Conservation (phyloP, 176 grass and related monocot genomes). For the Tillandsia fasciculata region DNA sequence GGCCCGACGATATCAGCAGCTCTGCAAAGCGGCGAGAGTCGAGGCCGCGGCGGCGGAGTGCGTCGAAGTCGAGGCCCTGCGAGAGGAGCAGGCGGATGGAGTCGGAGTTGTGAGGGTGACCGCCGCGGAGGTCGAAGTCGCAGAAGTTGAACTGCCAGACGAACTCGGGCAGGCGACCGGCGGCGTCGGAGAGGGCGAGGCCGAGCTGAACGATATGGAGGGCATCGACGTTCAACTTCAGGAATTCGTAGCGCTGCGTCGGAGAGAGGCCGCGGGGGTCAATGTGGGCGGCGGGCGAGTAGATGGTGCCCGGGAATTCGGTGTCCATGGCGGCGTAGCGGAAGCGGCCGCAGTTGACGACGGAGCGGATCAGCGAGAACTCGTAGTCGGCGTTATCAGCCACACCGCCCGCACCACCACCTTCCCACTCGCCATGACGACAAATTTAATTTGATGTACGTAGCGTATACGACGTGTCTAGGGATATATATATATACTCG, state of each 20-base stretch:
- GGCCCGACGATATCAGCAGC: background rate
- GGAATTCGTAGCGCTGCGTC: background rate
- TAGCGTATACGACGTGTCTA: no score
- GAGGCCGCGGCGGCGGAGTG: background rate
- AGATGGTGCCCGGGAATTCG: conserved; percentile 28
- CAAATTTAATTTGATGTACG: no score
- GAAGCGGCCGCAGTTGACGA: background rate
- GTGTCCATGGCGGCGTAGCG: conserved; percentile 24
- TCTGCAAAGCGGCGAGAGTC: background rate
- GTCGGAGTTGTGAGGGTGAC: conserved; percentile 13
- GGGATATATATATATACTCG: no score
- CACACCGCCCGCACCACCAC: background rate
- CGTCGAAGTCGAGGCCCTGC: conserved; percentile 23
- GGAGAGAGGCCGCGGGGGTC: background rate
- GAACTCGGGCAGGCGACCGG: background rate
- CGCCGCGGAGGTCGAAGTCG: conserved; percentile 16
- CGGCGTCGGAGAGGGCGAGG: background rate
- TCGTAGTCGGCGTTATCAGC: background rate
- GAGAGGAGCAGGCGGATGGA: conserved; percentile 11
- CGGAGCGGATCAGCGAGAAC: background rate
- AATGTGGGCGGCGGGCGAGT: background rate
- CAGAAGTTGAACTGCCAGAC: conserved; percentile 44
- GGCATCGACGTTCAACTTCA: background rate
- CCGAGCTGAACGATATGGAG: conserved; percentile 1
- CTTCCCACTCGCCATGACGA: background rate